Conservation (phyloP, 352 stramenopile species). For the Phytopythium oedochilum region DNA sequence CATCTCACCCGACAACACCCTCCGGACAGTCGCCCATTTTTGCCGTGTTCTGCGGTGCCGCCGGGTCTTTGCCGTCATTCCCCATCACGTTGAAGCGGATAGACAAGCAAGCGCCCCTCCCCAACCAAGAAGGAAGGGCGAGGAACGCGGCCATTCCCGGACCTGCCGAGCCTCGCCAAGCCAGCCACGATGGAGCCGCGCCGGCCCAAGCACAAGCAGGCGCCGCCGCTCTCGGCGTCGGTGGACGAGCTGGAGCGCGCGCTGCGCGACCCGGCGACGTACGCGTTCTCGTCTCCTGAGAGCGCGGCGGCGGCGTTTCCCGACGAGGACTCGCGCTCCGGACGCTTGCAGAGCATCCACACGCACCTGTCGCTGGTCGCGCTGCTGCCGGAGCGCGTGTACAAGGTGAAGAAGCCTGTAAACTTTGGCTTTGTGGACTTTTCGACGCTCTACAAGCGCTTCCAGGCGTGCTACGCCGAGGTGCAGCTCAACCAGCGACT, state of each 20-base stretch:
- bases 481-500: constrained; percentile 71
- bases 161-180: too few relatives aligned
- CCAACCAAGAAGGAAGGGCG: background rate
- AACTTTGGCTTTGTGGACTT: constrained; percentile 75
- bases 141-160: background rate
- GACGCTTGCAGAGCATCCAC: constrained; percentile 37
- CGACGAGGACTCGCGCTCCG: background rate
- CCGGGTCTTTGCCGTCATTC: background rate
- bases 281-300: constrained; percentile 15
- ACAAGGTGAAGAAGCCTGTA: constrained; percentile 77
- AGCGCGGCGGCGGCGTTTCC: constrained; percentile 20
- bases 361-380: constrained; percentile 80
- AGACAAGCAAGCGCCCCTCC: background rate
- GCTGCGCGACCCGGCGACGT: constrained; percentile 24
- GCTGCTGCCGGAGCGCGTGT: constrained; percentile 47
- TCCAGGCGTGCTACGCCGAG: constrained; percentile 65
- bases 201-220: constrained; percentile 63
- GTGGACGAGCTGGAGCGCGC: constrained; percentile 40
- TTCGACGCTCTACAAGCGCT: constrained; percentile 64
- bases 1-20: background rate
- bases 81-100: background rate
- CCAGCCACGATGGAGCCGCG: constrained; percentile 37
- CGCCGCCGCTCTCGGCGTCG: constrained; percentile 38
- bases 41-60: background rate
- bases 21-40: background rate